These are phyloP conservation scores for Xylariales sp. DNA, from an alignment of 2,329 filamentous ascomycete species.

Conservation along the genomic window DNA sequence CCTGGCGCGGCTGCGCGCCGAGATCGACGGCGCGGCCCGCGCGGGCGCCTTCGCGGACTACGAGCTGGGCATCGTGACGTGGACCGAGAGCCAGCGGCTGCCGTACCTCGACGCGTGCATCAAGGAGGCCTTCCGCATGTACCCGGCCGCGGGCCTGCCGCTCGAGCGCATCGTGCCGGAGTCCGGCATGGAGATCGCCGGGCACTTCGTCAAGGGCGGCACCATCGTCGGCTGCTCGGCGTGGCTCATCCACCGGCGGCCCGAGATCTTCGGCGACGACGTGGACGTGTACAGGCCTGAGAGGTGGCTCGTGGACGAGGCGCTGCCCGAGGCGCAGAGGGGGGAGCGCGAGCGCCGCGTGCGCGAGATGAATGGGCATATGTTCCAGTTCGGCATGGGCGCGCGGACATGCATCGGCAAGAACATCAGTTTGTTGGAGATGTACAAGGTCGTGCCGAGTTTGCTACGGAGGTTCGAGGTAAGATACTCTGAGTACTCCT, in stretches of 20 bases:
- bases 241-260: conserved; percentile 78
- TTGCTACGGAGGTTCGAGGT: conserved; percentile 74
- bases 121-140: conserved; percentile 81
- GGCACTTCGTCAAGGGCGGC: conserved; percentile 71
- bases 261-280: conserved; percentile 75
- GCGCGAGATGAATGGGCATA: conserved; percentile 74
- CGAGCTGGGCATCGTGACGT: conserved; percentile 72
- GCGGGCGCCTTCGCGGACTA: conserved; percentile 63
- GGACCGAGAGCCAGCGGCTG: conserved; percentile 75
- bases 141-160: conserved; percentile 78
- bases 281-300: conserved; percentile 75
- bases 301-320: conserved; percentile 67
- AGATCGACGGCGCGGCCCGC: conserved; percentile 70
- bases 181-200: conserved; percentile 71
- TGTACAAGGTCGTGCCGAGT: conserved; percentile 71
- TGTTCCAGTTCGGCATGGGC: conserved; percentile 80
- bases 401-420: conserved; percentile 77
- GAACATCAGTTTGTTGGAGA: conserved; percentile 72
- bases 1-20: conserved; percentile 66
- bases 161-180: conserved; percentile 79
- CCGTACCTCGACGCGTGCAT: conserved; percentile 82
- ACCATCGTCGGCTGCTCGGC: conserved; percentile 80
- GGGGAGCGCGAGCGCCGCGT: conserved; percentile 64
- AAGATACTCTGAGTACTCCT: conserved; percentile 43
- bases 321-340: conserved; percentile 43